Evolutionary conservation across 192 early-diverging fungal genomes (phyloP).

Genomic region (Fimicolochytrium jonesii): DNA sequence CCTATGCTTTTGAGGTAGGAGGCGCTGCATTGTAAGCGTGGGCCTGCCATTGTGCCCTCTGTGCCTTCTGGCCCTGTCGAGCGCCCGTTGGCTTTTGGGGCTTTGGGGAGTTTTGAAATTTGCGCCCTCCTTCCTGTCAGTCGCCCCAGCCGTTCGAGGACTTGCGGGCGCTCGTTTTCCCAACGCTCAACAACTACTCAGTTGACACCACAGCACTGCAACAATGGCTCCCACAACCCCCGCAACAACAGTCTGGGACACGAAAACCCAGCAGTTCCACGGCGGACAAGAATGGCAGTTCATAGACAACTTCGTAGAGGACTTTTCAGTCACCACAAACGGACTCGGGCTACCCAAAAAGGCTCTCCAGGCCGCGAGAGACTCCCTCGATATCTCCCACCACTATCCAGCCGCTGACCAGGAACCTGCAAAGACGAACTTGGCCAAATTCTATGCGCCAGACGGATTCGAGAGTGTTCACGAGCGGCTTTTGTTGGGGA

Average conservation of each 20-base stretch:
- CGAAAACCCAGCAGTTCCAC: constrained; percentile 75
- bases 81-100: too few species aligned
- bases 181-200: too few species aligned
- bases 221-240: not conserved
- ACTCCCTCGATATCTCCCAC: constrained; percentile 63
- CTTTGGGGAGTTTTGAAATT: too few species aligned
- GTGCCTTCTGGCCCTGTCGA: too few species aligned
- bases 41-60: constrained; percentile 16
- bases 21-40: not conserved
- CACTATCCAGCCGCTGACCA: constrained; percentile 92
- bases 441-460: constrained; percentile 80
- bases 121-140: too few species aligned
- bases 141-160: too few species aligned
- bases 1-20: constrained; percentile 3
- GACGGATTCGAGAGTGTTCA: constrained; percentile 48
- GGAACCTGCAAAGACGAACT: constrained; percentile 79
- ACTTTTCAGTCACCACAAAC: constrained; percentile 90
- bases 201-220: too few species aligned
- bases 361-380: constrained; percentile 68
- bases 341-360: constrained; percentile 72
- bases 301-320: constrained; percentile 84
- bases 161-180: too few species aligned
- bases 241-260: constrained; percentile 60
- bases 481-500: constrained; percentile 73
- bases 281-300: constrained; percentile 66